Base-by-base conservation (phyloP, 225 moss, liverwort and hornwort genomes). In the Pseudisothecium myosuroides region DNA sequence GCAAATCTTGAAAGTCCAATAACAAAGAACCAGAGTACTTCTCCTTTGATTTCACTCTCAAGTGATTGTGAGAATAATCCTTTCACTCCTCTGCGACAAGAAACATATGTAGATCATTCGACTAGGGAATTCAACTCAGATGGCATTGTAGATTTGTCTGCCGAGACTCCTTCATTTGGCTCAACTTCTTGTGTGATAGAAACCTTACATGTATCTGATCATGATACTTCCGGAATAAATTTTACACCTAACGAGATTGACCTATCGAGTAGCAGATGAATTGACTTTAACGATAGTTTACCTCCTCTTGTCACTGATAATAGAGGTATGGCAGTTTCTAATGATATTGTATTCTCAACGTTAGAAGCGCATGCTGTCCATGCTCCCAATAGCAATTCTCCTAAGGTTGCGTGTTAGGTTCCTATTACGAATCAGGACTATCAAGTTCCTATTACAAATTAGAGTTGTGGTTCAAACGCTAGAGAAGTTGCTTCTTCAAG, bases 71-170 rank as follows among this genome's bases (percentile, higher is more conserved):
- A 41, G 5, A 71, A 71, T 50, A 50, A 50, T 50, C 14, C 50
- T 50, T 50, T 50, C 8, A 41, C 3, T 43, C 71, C 15, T 71
- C 4, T 43, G 41, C 9, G 0, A 27, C 41, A 15, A 26, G 9
- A 71, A 41, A 41, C 26, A 0, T 71, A 1, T 14, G 1, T 0
- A 41, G 2, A 41, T 27, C 71, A 26, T 41, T 5, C 1, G 2
- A 5, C 12, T 9, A 41, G 27, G 41, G 5, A 71, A 0, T 71
- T 27, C 0, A 0, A 0, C 7, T 9, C 4, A 50, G 50, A 0
- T 41, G 9, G 41, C 10, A 1, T 3, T 9, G 14, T 43, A 9
- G 14, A 43, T 41, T 27, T 71, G 8, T 8, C 9, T 41, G 1
- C 2, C 0, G 1, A 71, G 71, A 43, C 15, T 71, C 27, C 15